Conservation (phyloP, 495 filamentous ascomycete species). For the Parathielavia appendiculata region DNA sequence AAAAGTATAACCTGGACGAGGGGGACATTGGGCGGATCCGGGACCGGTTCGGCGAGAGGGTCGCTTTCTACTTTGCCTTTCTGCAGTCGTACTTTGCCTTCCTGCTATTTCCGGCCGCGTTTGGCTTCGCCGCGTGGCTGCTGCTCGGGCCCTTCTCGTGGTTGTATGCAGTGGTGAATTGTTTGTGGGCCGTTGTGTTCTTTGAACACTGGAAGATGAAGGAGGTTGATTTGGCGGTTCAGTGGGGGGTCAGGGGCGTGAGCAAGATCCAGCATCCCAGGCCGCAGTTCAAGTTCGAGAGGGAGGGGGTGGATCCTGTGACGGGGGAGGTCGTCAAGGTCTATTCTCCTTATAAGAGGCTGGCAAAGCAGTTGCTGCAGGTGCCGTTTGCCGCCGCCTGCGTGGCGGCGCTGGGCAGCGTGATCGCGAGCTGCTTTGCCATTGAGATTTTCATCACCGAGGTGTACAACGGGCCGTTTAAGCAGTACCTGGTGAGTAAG, state of each 20-base stretch:
- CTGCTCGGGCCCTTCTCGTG: constrained; percentile 79
- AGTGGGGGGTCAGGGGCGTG: constrained; percentile 88
- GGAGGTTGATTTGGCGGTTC: constrained; percentile 81
- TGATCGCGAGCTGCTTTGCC: constrained; percentile 83
- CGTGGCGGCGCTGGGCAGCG: constrained; percentile 60
- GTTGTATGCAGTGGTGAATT: constrained; percentile 74
- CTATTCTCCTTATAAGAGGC: constrained; percentile 72
- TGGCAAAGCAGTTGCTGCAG: constrained; percentile 75
- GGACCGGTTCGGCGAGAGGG: constrained; percentile 87
- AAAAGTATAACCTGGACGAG: constrained; percentile 68
- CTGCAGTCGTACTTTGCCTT: constrained; percentile 88
- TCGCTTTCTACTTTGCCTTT: constrained; percentile 96
- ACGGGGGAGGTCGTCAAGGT: constrained; percentile 78
- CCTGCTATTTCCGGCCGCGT: constrained; percentile 73
- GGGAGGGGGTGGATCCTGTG: constrained; percentile 66
- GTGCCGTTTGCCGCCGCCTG: constrained; percentile 81
- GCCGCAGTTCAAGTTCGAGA: constrained; percentile 73
- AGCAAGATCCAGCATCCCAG: constrained; percentile 73
- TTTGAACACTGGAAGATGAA: constrained; percentile 97
- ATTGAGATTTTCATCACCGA: constrained; percentile 97
- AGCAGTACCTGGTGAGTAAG: constrained; percentile 68
- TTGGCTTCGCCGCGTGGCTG: constrained; percentile 77
- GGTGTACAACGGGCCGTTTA: constrained; percentile 86
- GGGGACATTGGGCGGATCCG: constrained; percentile 79
- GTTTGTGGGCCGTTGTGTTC: constrained; percentile 84